These are phyloP conservation scores for Lanmaoa pseudosensibilis DNA, from an alignment of 768 basidiomycete genomes.

Conservation along the genomic window DNA sequence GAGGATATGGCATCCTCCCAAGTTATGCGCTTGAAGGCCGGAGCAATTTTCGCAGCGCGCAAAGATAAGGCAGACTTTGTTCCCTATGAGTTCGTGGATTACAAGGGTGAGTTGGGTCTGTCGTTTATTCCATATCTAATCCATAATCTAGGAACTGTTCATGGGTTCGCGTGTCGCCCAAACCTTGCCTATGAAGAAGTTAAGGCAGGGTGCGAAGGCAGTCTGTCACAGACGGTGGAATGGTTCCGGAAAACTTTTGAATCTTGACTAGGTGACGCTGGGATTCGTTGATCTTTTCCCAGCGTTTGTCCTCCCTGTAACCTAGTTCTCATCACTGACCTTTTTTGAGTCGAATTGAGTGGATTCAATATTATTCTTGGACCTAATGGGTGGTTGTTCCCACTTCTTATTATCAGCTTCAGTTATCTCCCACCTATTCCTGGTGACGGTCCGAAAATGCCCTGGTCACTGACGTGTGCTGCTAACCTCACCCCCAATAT, in stretches of 20 bases:
- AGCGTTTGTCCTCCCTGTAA: background rate
- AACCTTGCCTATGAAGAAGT: conserved; percentile 43
- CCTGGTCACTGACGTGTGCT: background rate
- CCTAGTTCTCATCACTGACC: background rate
- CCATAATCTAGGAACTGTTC: conserved; percentile 40
- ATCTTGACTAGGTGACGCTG: conserved; percentile 1
- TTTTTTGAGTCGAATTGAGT: background rate
- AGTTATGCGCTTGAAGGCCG: conserved; percentile 26
- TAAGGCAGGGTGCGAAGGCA: conserved; percentile 44
- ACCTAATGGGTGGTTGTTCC: background rate
- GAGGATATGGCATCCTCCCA: conserved; percentile 36
- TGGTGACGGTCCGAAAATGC: background rate
- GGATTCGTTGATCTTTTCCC: background rate
- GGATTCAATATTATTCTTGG: background rate
- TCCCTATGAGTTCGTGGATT: conserved; percentile 38
- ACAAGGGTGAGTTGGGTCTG: conserved; percentile 30
- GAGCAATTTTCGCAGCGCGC: conserved; percentile 33
- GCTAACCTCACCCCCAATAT: background rate
- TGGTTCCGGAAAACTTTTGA: conserved; percentile 43
- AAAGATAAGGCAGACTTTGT: conserved; percentile 29
- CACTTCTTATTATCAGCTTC: background rate
- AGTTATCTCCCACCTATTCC: background rate
- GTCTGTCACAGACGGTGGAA: conserved; percentile 40
- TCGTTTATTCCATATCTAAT: conserved; percentile 1
- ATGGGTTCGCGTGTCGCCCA: conserved; percentile 51